Percentiles rank a stretch among this genome's conserved stretches.
Evolutionary conservation across 371 early-diverging fungal genomes (phyloP).

Genomic region (Mortierella sp.): DNA sequence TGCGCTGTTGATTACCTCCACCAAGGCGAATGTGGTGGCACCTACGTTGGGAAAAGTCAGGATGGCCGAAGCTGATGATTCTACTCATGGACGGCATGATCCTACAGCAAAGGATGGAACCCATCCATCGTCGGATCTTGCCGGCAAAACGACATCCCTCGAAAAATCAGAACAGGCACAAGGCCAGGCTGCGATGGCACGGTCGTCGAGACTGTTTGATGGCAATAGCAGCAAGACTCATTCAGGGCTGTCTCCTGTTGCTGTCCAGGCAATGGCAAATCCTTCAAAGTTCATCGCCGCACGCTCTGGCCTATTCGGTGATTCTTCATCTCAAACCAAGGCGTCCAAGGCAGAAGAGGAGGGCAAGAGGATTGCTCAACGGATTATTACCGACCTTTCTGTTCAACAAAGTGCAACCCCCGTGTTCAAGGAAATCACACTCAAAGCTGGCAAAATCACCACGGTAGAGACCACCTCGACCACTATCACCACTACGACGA

Average conservation of each 20-base stretch:
- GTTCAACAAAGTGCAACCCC: slow-evolving; percentile 16
- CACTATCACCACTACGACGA: background rate
- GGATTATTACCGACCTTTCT: slow-evolving; percentile 54
- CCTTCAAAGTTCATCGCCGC: slow-evolving; percentile 54
- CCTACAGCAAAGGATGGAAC: slow-evolving; percentile 21
- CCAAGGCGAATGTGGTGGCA: slow-evolving; percentile 57
- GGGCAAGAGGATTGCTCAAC: slow-evolving; percentile 36
- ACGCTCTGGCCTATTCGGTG: slow-evolving; percentile 62
- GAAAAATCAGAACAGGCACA: slow-evolving; percentile 3
- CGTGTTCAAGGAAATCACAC: slow-evolving; percentile 28
- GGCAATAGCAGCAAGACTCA: slow-evolving; percentile 11
- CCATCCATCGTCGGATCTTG: background rate
- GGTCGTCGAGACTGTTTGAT: slow-evolving; percentile 31
- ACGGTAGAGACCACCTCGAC: slow-evolving; percentile 17
- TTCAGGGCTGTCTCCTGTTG: slow-evolving; percentile 12
- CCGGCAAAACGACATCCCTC: slow-evolving; percentile 4
- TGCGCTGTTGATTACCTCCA: slow-evolving; percentile 68
- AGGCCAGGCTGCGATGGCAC: slow-evolving; percentile 8
- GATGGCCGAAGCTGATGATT: slow-evolving; percentile 33
- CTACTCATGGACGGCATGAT: slow-evolving; percentile 43
- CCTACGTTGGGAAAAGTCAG: slow-evolving; percentile 22
- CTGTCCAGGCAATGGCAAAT: slow-evolving; percentile 57
- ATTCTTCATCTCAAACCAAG: background rate
- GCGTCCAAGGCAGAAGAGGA: slow-evolving; percentile 15
- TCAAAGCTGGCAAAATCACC: too few relatives aligned